Evolutionary conservation across 2,329 filamentous ascomycete species (phyloP), one percentile per base, ranked within the genome.

Genomic region (Blumeria graminis): DNA sequence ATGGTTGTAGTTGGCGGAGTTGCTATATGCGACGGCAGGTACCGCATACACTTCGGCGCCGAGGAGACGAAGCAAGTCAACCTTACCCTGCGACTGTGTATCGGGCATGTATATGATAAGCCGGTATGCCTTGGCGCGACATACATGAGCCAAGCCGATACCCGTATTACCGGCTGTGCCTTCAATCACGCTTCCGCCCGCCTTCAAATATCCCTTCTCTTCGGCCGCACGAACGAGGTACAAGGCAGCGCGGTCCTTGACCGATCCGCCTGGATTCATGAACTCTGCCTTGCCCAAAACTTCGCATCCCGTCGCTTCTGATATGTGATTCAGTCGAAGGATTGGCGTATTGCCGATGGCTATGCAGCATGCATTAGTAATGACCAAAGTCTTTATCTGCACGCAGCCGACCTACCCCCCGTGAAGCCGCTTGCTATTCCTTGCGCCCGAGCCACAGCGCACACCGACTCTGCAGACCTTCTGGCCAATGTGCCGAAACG

Each of bases 61-160:
- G 9, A 98, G 77, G 38, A 96, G 74, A 8, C 90, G 78, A 61
- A 98, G 74, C 56, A 98, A 76, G 69, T 96, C 92, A 67, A 98
- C 86, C 75, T 98, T 98, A 68, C 89, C 92, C 71, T 94, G 90
- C 18, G 89, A 94, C 72, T 96, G 92, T 53, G 90, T 96, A 74
- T 98, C 85, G 64, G 92, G 92, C 92, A 98, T 96, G 79, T 96
- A 98, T 68, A 98, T 98, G 67, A 96, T 89, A 55, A 94, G 81
- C 68, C 84, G 84, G 76, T 98, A 96, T 43, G 90, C 92, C 64
- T 83, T 84, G 39, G 83, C 86, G 59, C 90, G 80, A 72, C 92
- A 96, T 57, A 98, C 92, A 71, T 96, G 92, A 18, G 92, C 92
- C 46, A 98, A 83, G 1, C 92, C 92, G 69, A 98, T 98, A 61